phyloP scores from a whole-genome alignment of 495 filamentous ascomycete species.

The Tuber indicum region DNA sequence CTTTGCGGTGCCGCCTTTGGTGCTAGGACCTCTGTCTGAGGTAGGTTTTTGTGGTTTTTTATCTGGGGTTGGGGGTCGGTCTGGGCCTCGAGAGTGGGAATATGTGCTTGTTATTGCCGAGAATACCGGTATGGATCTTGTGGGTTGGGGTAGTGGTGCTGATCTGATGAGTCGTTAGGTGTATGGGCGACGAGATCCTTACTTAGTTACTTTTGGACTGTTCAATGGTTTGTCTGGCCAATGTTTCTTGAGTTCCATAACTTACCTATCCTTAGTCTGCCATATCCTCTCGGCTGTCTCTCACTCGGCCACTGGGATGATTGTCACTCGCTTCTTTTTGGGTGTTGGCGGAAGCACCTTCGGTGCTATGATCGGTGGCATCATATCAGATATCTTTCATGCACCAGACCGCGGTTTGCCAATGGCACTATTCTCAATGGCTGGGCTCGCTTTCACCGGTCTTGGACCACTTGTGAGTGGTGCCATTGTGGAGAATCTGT shows the following conservation, averaged over 20 bases:
- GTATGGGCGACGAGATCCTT: conserved; percentile 31
- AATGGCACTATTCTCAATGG: conserved; percentile 78
- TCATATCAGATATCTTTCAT: conserved; percentile 82
- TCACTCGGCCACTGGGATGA: conserved; percentile 61
- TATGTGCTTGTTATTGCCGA: background rate
- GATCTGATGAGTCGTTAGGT: conserved; percentile 20
- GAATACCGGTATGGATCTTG: background rate
- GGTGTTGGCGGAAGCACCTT: conserved; percentile 76
- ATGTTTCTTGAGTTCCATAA: background rate
- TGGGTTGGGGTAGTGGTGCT: background rate
- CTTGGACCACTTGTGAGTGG: conserved; percentile 68
- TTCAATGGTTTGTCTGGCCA: conserved; percentile 28
- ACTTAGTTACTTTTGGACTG: conserved; percentile 25
- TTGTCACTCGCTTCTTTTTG: conserved; percentile 68
- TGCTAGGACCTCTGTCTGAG: conserved; percentile 84
- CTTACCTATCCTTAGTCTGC: conserved; percentile 46
- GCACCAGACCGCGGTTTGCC: conserved; percentile 74
- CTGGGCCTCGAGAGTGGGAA: background rate
- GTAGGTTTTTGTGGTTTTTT: conserved; percentile 47
- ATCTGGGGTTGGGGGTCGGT: background rate
- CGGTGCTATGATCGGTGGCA: conserved; percentile 85
- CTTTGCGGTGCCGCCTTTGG: conserved; percentile 81
- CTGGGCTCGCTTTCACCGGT: conserved; percentile 73
- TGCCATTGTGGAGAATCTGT: conserved; percentile 58
- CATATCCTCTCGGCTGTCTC: conserved; percentile 75